These are phyloP conservation scores for Escovopsis sp. DNA, from an alignment of 2,329 filamentous ascomycete genomes.

Conservation along the genomic window DNA sequence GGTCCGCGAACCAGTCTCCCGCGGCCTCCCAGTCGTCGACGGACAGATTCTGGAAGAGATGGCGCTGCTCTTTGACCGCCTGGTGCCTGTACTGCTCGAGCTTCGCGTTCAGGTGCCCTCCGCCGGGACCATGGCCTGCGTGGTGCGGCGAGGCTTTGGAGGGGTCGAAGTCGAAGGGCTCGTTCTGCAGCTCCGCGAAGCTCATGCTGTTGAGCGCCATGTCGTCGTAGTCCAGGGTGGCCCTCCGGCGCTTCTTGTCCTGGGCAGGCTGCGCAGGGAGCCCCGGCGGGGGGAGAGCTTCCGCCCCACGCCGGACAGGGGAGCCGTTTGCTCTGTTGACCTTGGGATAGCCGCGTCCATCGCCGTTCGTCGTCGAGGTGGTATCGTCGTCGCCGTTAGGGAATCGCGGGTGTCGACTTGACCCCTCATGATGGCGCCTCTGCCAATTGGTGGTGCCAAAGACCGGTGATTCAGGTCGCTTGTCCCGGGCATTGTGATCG, in stretches of 20 bases:
- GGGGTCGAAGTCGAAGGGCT: constrained; percentile 43
- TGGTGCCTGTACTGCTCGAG: constrained; percentile 34
- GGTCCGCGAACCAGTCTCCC: constrained; percentile 44
- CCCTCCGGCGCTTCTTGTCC: constrained; percentile 26
- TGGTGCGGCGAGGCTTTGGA: constrained; percentile 26
- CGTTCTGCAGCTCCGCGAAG: constrained; percentile 31
- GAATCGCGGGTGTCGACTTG: constrained; percentile 7
- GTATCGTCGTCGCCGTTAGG: constrained; percentile 12
- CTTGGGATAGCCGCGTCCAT: constrained; percentile 10
- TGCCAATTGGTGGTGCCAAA: constrained; percentile 10
- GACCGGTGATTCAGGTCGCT: constrained; percentile 13
- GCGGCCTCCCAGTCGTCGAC: constrained; percentile 43
- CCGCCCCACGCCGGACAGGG: constrained; percentile 10
- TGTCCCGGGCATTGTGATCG: constrained; percentile 1
- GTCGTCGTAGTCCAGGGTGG: constrained; percentile 41
- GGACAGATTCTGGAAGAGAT: constrained; percentile 37
- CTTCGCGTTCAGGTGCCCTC: constrained; percentile 30
- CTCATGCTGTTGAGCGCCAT: constrained; percentile 37
- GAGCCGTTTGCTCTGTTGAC: constrained; percentile 10
- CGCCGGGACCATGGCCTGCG: constrained; percentile 19
- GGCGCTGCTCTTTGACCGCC: constrained; percentile 28
- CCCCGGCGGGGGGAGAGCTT: constrained; percentile 10
- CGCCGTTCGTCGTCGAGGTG: constrained; percentile 10
- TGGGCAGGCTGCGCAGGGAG: constrained; percentile 7
- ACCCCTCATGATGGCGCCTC: constrained; percentile 7